Percentiles rank a stretch among this genome's conserved stretches.
Conservation (phyloP, 192 early-diverging fungal species). For the Backusella parvicylindrica region DNA sequence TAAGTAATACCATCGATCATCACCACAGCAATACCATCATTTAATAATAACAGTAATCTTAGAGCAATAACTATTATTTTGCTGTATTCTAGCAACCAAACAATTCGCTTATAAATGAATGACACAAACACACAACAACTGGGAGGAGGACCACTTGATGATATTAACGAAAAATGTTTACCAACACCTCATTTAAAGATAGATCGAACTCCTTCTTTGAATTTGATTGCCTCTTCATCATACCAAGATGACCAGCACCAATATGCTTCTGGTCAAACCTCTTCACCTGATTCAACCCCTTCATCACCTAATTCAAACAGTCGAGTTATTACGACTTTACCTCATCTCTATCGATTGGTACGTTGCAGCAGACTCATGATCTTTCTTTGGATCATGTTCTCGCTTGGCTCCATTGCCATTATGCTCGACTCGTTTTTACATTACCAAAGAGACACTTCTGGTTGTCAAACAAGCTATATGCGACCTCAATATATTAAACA, state of each 20-base stretch:
- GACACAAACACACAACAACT: not conserved
- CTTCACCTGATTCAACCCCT: not conserved
- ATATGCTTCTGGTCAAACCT: not conserved
- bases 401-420: slow-evolving; percentile 19
- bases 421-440: slow-evolving; percentile 65
- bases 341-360: slow-evolving; percentile 4
- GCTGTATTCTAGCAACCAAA: not conserved
- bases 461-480: slow-evolving; percentile 53
- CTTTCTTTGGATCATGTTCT: slow-evolving; percentile 14
- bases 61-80: not conserved
- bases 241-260: not conserved
- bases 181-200: slow-evolving; percentile 3
- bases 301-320: not conserved
- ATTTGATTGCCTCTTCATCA: not conserved
- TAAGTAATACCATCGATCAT: not conserved
- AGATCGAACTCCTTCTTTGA: slow-evolving; percentile 2
- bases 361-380: not conserved
- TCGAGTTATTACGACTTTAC: not conserved
- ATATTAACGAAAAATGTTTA: not conserved
- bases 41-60: not conserved
- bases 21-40: not conserved
- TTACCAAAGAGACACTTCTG: slow-evolving; percentile 56
- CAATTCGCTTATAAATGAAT: not conserved
- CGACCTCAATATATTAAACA: slow-evolving; percentile 48
- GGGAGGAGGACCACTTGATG: not conserved